Base-by-base conservation (phyloP, 306 rosid species). In the Cucurbita maxima region DNA sequence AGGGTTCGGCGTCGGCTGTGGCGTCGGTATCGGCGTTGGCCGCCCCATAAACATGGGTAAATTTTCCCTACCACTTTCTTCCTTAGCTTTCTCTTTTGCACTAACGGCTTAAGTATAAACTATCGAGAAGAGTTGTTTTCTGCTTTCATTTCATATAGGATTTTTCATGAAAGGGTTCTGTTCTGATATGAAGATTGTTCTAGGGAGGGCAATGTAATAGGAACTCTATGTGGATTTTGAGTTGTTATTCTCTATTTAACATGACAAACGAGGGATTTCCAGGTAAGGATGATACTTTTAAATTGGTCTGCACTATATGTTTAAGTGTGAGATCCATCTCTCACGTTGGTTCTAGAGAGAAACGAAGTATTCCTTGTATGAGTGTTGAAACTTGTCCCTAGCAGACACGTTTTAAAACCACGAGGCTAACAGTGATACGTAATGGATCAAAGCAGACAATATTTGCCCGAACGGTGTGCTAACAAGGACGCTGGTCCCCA, bases 11-110 rank as follows among this genome's bases (percentile, higher is more conserved):
- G 60, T 94, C 63, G 95, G 96, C 13, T 94, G 97, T 59, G 97
- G 97, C 63, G 83, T 87, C 51, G 98, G 98, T 50, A 87, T 94
- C 84, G 98, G 98, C 76, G 90, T 89, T 81, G 98, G 98, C 12
- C 94, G 92, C 79, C 98, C 98, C 79, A 77, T 94, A 66, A 90
- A 94, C 85, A 76, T 94, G 74, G 94, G 98, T 90, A 88, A 15
- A 79, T 18, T n/a, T 25, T 15, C 18, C 0, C 44, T 6, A 48
- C n/a, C 12, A 1, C 22, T 36, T 11, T 60, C 56, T 64, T 59
- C 43, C 13, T 59, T 30, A 53, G 58, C 47, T 54, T 58, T 58
- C 40, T 25, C 63, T 58, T 58, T 58, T n/a, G 74, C 81, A 45
- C 76, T 61, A 4, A 41, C 63, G 71, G 71, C 61, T 59, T 7